Evolutionary conservation across 106 monocot species (phyloP).

Genomic region (Triglochin maritima): DNA sequence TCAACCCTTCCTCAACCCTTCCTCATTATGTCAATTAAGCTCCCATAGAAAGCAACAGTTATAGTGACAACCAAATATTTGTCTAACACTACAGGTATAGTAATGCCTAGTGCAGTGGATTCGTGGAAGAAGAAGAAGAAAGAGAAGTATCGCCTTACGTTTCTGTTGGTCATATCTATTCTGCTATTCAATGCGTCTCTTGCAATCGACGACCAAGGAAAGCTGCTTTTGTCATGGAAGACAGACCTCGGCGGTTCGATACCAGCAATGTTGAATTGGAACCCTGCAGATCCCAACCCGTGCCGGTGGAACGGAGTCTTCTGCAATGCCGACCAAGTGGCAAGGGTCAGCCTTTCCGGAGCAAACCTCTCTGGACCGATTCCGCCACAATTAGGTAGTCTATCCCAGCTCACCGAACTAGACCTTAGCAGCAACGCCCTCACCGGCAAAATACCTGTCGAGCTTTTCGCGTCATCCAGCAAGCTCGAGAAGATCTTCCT

Average conservation of each 20-base stretch:
- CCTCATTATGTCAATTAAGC: no score
- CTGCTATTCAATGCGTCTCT: background rate
- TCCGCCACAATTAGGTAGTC: slow-evolving; percentile 38
- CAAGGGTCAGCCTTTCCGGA: slow-evolving; percentile 38
- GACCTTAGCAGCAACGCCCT: slow-evolving; percentile 73
- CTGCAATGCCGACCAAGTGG: slow-evolving; percentile 33
- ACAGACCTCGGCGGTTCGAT: slow-evolving; percentile 23
- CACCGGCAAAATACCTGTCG: slow-evolving; percentile 50
- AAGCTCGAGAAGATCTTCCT: slow-evolving; percentile 33
- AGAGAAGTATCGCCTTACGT: background rate
- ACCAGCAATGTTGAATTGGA: slow-evolving; percentile 34
- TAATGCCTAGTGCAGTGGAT: background rate
- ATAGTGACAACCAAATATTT: no score
- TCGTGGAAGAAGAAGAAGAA: slow-evolving; percentile 3
- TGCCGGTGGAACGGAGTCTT: slow-evolving; percentile 64
- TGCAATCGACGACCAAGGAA: slow-evolving; percentile 31
- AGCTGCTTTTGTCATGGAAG: slow-evolving; percentile 64
- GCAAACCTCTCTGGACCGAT: slow-evolving; percentile 66
- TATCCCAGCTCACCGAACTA: slow-evolving; percentile 29
- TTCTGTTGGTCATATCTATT: background rate
- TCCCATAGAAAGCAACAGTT: no score
- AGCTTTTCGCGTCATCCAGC: slow-evolving; percentile 33
- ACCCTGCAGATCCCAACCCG: slow-evolving; percentile 24
- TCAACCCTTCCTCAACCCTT: no score
- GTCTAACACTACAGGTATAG: background rate